phyloP scores from a whole-genome alignment of 2,329 filamentous ascomycete species.

The Colletotrichum graminicola region DNA sequence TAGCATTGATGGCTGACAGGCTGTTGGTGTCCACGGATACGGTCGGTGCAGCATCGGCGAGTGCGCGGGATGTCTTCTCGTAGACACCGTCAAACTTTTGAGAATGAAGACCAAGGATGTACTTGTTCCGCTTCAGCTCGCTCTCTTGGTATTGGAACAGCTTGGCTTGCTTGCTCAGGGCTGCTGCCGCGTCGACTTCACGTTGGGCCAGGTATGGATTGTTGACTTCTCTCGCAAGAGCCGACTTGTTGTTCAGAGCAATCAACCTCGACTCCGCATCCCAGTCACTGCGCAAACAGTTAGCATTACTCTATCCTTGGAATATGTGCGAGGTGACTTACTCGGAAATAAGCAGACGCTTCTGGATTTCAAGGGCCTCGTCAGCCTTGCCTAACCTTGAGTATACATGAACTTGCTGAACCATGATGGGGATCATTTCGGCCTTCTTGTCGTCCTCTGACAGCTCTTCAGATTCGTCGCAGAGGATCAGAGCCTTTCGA shows the following conservation, averaged over 20 bases:
- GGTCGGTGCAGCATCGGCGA: slow-evolving; percentile 49
- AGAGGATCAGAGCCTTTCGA: slow-evolving; percentile 77
- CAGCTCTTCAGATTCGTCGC: slow-evolving; percentile 79
- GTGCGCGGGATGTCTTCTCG: slow-evolving; percentile 58
- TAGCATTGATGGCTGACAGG: slow-evolving; percentile 71
- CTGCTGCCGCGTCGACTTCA: slow-evolving; percentile 66
- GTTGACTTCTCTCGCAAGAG: slow-evolving; percentile 54
- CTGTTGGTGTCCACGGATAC: slow-evolving; percentile 52
- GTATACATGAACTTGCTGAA: slow-evolving; percentile 82
- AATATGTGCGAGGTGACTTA: slow-evolving; percentile 54
- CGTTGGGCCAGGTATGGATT: slow-evolving; percentile 80
- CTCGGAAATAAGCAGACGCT: slow-evolving; percentile 71
- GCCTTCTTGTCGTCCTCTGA: slow-evolving; percentile 79
- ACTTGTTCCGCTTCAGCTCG: slow-evolving; percentile 69
- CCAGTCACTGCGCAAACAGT: slow-evolving; percentile 63
- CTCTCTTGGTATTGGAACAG: slow-evolving; percentile 77
- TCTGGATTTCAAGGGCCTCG: slow-evolving; percentile 74
- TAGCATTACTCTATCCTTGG: slow-evolving; percentile 44
- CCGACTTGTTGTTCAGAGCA: slow-evolving; percentile 72
- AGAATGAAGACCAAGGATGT: slow-evolving; percentile 73
- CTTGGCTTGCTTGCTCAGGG: slow-evolving; percentile 68
- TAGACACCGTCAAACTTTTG: slow-evolving; percentile 76
- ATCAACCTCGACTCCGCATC: slow-evolving; percentile 76
- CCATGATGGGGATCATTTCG: slow-evolving; percentile 80
- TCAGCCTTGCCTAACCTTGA: slow-evolving; percentile 73